These are phyloP conservation scores for Selaginella moellendorffii DNA, from an alignment of 75 land plant species.

Conservation along the genomic window DNA sequence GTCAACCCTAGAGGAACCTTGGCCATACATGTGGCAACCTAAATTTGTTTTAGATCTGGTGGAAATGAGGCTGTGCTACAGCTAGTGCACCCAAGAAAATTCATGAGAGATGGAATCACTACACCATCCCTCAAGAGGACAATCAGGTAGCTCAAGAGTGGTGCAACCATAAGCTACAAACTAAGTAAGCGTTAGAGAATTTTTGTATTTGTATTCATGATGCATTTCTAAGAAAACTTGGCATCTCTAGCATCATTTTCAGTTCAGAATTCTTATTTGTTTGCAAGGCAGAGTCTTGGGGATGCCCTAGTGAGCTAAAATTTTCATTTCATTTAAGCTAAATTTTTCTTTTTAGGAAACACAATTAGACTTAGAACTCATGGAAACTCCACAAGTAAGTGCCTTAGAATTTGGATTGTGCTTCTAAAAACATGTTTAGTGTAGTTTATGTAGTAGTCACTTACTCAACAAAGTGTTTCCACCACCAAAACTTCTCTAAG, in stretches of 20 bases:
- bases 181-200: background rate
- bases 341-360: background rate
- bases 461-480: no score
- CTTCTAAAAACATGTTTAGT: background rate
- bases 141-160: background rate
- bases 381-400: background rate
- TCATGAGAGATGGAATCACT: background rate
- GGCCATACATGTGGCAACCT: background rate
- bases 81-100: background rate
- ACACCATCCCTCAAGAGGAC: background rate
- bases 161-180: background rate
- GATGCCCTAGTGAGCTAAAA: background rate
- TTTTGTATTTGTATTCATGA: background rate
- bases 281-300: background rate
- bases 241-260: no score
- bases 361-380: background rate
- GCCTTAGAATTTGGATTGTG: background rate
- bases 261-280: no score
- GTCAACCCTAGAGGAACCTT: background rate
- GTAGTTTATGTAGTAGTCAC: background rate
- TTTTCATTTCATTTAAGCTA: background rate
- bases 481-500: no score
- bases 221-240: no score
- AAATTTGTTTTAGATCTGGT: background rate
- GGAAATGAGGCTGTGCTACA: background rate